Evolutionary conservation across 2,329 filamentous ascomycete genomes (phyloP).

Genomic region (Beauveria pseudobassiana): DNA sequence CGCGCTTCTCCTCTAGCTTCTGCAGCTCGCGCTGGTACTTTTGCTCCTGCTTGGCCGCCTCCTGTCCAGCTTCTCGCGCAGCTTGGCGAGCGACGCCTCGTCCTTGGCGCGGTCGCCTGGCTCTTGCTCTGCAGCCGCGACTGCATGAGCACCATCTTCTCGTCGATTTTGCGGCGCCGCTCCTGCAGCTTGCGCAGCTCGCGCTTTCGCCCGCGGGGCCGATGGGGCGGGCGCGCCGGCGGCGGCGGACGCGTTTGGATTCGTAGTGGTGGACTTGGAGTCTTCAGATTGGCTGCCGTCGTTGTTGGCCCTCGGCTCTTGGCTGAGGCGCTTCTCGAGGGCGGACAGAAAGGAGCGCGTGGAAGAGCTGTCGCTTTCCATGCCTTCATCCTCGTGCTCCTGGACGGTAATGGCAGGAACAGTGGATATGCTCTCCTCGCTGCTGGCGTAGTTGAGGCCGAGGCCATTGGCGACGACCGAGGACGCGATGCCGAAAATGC

Average conservation of each 20-base stretch:
- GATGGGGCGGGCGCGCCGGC: background rate
- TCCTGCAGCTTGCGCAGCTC: conserved; percentile 58
- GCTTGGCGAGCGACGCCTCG: conserved; percentile 43
- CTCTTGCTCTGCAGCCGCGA: conserved; percentile 39
- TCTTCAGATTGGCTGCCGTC: conserved; percentile 27
- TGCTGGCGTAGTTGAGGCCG: conserved; percentile 21
- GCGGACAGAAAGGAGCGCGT: conserved; percentile 43
- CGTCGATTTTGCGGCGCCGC: conserved; percentile 53
- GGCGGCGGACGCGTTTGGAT: background rate
- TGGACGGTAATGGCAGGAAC: conserved; percentile 17
- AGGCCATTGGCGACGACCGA: conserved; percentile 35
- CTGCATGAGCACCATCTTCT: conserved; percentile 50
- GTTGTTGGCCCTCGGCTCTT: conserved; percentile 22
- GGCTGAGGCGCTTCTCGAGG: conserved; percentile 27
- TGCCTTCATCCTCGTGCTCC: conserved; percentile 19
- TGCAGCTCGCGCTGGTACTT: conserved; percentile 57
- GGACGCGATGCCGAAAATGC: conserved; percentile 43
- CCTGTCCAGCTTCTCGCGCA: conserved; percentile 57
- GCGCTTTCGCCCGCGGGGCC: conserved; percentile 42
- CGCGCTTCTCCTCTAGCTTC: conserved; percentile 57
- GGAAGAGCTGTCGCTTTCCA: conserved; percentile 37
- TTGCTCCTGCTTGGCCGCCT: conserved; percentile 58
- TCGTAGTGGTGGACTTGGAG: conserved; percentile 21
- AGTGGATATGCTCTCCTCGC: conserved; percentile 20
- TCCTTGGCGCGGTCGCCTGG: conserved; percentile 42